These are phyloP conservation scores for Fusarium sp. DNA, from an alignment of 2,329 filamentous ascomycete genomes.

Conservation along the genomic window DNA sequence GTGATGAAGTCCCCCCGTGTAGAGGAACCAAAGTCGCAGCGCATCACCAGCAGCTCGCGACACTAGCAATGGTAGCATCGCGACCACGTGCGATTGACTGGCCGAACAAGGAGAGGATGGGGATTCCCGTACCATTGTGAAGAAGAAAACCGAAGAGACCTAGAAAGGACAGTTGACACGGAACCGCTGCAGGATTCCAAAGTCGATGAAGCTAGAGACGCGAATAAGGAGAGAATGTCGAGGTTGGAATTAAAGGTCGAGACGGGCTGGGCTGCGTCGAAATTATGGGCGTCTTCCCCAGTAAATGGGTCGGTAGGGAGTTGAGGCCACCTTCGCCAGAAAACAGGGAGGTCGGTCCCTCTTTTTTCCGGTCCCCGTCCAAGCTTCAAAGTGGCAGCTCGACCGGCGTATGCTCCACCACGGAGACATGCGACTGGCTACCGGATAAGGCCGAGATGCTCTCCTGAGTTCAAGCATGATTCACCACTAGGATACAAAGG, in stretches of 20 bases:
- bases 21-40: constrained; percentile 19
- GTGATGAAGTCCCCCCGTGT: not conserved
- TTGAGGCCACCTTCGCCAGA: constrained; percentile 61
- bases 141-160: constrained; percentile 31
- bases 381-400: constrained; percentile 9
- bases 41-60: constrained; percentile 36
- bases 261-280: constrained; percentile 41
- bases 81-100: constrained; percentile 41
- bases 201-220: constrained; percentile 39
- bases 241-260: constrained; percentile 40
- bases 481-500: not conserved
- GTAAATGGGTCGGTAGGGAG: constrained; percentile 45
- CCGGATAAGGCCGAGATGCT: constrained; percentile 10
- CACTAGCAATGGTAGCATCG: constrained; percentile 34
- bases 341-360: constrained; percentile 47
- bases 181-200: constrained; percentile 53
- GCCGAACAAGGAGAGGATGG: not conserved
- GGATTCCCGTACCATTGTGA: constrained; percentile 49
- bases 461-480: constrained; percentile 13
- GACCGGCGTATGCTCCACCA: constrained; percentile 24
- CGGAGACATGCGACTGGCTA: constrained; percentile 19
- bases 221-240: constrained; percentile 36
- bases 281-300: constrained; percentile 44
- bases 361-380: constrained; percentile 49
- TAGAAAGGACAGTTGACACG: constrained; percentile 37